Evolutionary conservation across 208 protist species (phyloP).

Genomic region (Sergeia podlipaevii): DNA sequence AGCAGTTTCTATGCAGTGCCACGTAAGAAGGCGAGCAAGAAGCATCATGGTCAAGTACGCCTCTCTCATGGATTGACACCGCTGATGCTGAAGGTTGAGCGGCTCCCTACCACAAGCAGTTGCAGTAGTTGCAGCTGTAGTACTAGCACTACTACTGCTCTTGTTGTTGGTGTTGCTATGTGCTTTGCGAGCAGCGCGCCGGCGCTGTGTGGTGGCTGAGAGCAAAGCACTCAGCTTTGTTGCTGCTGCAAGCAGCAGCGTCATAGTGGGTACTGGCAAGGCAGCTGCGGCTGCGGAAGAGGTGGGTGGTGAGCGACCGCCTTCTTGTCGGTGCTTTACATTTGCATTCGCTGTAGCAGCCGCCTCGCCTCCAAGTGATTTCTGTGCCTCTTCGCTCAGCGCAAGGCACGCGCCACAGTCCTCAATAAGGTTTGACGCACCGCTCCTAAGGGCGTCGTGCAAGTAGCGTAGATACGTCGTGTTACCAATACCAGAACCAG

Average conservation of each 20-base stretch:
- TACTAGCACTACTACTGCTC: background rate
- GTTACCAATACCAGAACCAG: too few species aligned
- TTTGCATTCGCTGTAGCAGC: too few species aligned
- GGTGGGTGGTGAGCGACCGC: too few species aligned
- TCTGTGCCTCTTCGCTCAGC: too few species aligned
- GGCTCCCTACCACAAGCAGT: background rate
- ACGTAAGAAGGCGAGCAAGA: slow-evolving; percentile 30
- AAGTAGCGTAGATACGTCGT: too few species aligned
- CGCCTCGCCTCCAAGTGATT: too few species aligned
- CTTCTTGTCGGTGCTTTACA: too few species aligned
- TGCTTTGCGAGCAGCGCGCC: background rate
- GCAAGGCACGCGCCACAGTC: too few species aligned
- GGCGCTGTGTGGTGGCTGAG: background rate
- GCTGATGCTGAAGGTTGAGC: background rate
- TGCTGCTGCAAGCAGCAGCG: slow-evolving; percentile 2
- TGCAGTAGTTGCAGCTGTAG: background rate
- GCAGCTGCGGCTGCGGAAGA: background rate
- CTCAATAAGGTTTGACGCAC: too few species aligned
- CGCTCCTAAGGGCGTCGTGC: too few species aligned
- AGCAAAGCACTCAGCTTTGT: slow-evolving; percentile 13
- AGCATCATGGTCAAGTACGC: slow-evolving; percentile 6
- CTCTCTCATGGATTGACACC: background rate
- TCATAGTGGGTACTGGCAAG: slow-evolving; percentile 1
- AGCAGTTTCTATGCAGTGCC: slow-evolving; percentile 53
- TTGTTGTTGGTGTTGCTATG: slow-evolving; percentile 2